Percentiles rank a stretch among this genome's conserved stretches.
Evolutionary conservation across 148 eudicot species (phyloP).

Genomic region (Amaranthus palmeri): DNA sequence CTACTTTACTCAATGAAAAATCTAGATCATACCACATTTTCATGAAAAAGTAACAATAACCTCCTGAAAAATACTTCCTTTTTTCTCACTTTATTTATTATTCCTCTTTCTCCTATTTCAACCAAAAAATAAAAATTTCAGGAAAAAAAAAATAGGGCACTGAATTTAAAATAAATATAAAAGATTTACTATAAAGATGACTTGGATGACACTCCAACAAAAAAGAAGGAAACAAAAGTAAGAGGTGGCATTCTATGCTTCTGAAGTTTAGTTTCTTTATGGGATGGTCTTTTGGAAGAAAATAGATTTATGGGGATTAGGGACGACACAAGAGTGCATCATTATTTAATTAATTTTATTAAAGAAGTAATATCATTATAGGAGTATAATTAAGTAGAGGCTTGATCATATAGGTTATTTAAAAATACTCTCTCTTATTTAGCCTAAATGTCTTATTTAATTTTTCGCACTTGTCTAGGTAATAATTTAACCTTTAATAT

Average conservation of each 20-base stretch:
- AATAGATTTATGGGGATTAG: slow-evolving; percentile 22
- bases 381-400: too few species aligned
- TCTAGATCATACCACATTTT: background rate
- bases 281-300: background rate
- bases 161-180: background rate
- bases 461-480: too few species aligned
- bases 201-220: slow-evolving; percentile 27
- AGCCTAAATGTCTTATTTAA: too few species aligned
- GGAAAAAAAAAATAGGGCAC: background rate
- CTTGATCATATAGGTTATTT: too few species aligned
- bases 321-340: background rate
- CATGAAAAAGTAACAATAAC: background rate
- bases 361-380: too few species aligned
- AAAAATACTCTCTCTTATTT: too few species aligned
- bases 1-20: background rate
- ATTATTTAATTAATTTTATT: background rate
- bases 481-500: too few species aligned
- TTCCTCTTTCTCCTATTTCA: background rate
- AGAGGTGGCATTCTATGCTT: slow-evolving; percentile 10
- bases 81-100: background rate
- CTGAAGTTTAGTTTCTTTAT: background rate
- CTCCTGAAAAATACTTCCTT: background rate
- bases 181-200: background rate
- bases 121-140: background rate
- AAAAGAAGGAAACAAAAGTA: background rate